Evolutionary conservation across 2,329 filamentous ascomycete genomes (phyloP).

Genomic region (Aspergillus neoniger): DNA sequence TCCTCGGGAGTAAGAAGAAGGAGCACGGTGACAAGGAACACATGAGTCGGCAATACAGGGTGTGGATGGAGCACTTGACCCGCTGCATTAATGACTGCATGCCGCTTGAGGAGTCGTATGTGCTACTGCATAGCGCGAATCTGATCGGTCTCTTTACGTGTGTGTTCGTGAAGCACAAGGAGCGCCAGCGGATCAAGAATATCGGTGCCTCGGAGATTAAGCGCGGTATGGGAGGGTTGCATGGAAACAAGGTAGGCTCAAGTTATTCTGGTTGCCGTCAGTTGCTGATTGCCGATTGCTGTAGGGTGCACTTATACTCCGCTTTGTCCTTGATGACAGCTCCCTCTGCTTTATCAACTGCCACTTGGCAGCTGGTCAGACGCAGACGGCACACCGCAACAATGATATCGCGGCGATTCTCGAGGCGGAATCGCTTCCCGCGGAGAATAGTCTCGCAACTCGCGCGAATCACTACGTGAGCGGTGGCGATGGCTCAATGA

Average conservation of each 20-base stretch:
- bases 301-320: slow-evolving; percentile 78
- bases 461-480: slow-evolving; percentile 80
- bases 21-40: slow-evolving; percentile 75
- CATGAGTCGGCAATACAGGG: slow-evolving; percentile 96
- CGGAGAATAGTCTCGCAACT: slow-evolving; percentile 65
- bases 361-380: slow-evolving; percentile 91
- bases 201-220: slow-evolving; percentile 84
- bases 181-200: slow-evolving; percentile 74
- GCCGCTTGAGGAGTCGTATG: slow-evolving; percentile 74
- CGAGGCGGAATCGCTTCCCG: slow-evolving; percentile 73
- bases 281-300: slow-evolving; percentile 6
- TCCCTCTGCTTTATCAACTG: slow-evolving; percentile 97
- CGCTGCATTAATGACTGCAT: slow-evolving; percentile 81
- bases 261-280: neutral
- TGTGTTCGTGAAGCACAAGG: slow-evolving; percentile 82
- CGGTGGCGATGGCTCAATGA: slow-evolving; percentile 92
- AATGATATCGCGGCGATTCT: slow-evolving; percentile 90
- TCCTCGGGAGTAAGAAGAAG: slow-evolving; percentile 79
- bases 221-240: slow-evolving; percentile 89
- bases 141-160: slow-evolving; percentile 95
- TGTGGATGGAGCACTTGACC: slow-evolving; percentile 89
- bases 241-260: slow-evolving; percentile 77
- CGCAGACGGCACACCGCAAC: slow-evolving; percentile 85
- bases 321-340: slow-evolving; percentile 91
- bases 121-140: slow-evolving; percentile 82